A percentile compares a stretch with the other conserved stretches of the same genome.
Conservation (phyloP, 148 eudicot species). For the Hydrangea macrophylla region DNA sequence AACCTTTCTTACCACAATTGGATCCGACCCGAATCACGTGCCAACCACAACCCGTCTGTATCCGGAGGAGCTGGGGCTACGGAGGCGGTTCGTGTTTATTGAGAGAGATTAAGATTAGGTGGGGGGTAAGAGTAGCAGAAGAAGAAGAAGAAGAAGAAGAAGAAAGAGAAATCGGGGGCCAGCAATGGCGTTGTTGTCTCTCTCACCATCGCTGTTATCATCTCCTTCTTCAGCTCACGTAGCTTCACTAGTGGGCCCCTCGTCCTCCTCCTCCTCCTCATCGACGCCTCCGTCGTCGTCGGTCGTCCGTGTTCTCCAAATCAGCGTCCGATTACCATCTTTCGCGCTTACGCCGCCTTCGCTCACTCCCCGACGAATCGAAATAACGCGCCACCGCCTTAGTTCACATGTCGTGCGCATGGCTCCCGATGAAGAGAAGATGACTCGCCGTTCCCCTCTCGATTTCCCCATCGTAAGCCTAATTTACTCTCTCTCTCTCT, state of each 20-base stretch:
- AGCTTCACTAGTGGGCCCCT: neutral
- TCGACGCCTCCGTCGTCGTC: constrained; percentile 4
- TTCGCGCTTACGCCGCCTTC: neutral
- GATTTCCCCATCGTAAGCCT: constrained; percentile 79
- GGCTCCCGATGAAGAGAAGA: constrained; percentile 88
- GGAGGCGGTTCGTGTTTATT: neutral
- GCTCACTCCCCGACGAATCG: neutral
- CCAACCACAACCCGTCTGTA: neutral
- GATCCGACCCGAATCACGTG: neutral
- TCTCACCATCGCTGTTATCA: constrained; percentile 1
- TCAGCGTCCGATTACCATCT: neutral
- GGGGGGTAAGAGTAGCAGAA: too few species aligned
- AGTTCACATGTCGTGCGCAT: constrained; percentile 42
- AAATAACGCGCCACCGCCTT: neutral
- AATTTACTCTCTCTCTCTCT: neutral
- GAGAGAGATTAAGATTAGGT: too few species aligned
- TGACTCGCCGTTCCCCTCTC: constrained; percentile 88
- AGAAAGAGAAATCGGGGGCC: constrained; percentile 1
- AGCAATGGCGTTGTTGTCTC: constrained; percentile 38
- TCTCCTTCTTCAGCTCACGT: constrained; percentile 17
- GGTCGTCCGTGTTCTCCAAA: neutral
- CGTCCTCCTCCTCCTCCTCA: constrained; percentile 11
- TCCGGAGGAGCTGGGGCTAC: neutral
- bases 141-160: too few species aligned
- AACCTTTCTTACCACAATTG: too few species aligned